Conservation (phyloP, 83 land plant genomes). For the Picea abies region DNA sequence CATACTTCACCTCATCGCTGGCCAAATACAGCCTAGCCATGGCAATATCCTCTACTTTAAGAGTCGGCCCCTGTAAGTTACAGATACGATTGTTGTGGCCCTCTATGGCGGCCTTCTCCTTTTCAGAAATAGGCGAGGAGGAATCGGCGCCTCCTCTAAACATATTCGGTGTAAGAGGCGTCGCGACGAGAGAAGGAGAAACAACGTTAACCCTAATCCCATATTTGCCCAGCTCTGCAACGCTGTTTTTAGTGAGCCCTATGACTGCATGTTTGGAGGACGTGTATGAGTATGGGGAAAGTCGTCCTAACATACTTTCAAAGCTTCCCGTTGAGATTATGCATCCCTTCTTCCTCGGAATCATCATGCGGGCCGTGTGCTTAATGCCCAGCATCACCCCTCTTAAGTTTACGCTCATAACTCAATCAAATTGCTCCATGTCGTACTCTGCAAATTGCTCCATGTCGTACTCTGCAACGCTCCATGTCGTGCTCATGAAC, state of each 20-base stretch:
- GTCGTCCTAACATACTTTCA: conserved; percentile 2
- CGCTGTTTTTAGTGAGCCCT: conserved; percentile 34
- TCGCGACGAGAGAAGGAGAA: conserved; percentile 25
- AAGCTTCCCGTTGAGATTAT: conserved; percentile 33
- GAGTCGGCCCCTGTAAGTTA: conserved; percentile 26
- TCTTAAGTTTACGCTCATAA: conserved; percentile 18
- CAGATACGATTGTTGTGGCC: not conserved
- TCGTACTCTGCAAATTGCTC: conserved; percentile 3
- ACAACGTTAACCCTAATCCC: conserved; percentile 41
- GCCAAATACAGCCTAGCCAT: conserved; percentile 48
- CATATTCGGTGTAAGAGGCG: conserved; percentile 25
- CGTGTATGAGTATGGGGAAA: conserved; percentile 16
- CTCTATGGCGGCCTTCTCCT: conserved; percentile 11
- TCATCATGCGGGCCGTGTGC: conserved; percentile 28
- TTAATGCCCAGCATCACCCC: conserved; percentile 25
- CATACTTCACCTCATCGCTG: conserved; percentile 39
- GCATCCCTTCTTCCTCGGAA: conserved; percentile 12
- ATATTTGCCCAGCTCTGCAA: conserved; percentile 29
- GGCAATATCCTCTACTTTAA: conserved; percentile 41
- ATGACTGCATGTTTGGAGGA: conserved; percentile 49
- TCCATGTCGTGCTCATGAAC: no score
- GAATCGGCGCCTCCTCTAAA: not conserved
- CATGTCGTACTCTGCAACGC: no score
- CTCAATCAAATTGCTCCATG: conserved; percentile 5
- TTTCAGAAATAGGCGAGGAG: not conserved